Conservation (phyloP, 352 stramenopile species). For the Globisporangium orthogonon region DNA sequence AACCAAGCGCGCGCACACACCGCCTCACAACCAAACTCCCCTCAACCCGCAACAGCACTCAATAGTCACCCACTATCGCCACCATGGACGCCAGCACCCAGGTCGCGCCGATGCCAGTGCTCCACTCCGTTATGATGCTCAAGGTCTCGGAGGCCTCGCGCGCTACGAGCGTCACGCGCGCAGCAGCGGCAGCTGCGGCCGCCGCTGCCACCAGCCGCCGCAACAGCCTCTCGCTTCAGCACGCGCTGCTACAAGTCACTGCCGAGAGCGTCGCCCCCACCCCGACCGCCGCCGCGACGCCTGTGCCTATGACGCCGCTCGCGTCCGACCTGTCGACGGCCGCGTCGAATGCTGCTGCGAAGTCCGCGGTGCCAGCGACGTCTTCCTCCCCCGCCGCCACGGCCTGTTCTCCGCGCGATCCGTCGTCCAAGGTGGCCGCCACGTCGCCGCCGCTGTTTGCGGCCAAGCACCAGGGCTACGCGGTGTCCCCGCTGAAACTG, state of each 20-base stretch:
- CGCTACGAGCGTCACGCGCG: conserved; percentile 15
- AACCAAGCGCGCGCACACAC: not conserved
- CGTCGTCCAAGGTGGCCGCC: conserved; percentile 31
- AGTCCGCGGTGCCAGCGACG: not conserved
- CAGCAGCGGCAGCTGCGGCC: conserved; percentile 5
- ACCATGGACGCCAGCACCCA: conserved; percentile 33
- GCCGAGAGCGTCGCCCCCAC: conserved; percentile 12
- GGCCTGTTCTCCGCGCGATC: conserved; percentile 49
- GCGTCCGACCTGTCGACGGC: conserved; percentile 12
- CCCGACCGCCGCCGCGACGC: conserved; percentile 1
- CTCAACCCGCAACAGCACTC: not conserved
- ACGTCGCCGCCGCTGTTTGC: conserved; percentile 7
- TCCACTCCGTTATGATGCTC: conserved; percentile 17
- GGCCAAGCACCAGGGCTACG: conserved; percentile 4
- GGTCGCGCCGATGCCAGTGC: conserved; percentile 17
- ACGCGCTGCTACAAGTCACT: conserved; percentile 17
- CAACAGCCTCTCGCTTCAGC: conserved; percentile 46
- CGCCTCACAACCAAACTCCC: not conserved
- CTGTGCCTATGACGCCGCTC: conserved; percentile 39
- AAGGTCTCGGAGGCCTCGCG: conserved; percentile 15
- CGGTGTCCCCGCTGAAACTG: conserved; percentile 5
- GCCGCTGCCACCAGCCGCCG: conserved; percentile 21
- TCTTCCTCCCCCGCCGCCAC: conserved; percentile 10
- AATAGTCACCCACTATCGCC: not conserved
- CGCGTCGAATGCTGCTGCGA: not conserved